Evolutionary conservation across 208 protist genomes (phyloP).

Genomic region (Leishmania lainsoni): DNA sequence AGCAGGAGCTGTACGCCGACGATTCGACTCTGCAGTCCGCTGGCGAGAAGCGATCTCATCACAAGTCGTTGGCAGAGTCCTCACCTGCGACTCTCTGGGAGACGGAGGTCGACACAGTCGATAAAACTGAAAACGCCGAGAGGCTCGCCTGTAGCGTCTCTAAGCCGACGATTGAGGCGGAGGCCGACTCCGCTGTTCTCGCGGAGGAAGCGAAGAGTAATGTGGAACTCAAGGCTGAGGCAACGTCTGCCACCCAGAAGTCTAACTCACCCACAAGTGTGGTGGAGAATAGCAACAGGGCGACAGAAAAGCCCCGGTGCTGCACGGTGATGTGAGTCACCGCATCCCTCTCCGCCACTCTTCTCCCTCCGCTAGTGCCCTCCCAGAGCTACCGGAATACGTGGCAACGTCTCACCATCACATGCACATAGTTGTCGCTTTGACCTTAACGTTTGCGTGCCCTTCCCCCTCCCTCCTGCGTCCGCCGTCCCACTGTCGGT

Average conservation of each 20-base stretch:
- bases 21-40: neutral
- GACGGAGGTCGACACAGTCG: neutral
- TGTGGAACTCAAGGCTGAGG: neutral
- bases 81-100: neutral
- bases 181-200: neutral
- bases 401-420: neutral
- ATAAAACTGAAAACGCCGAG: neutral
- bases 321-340: constrained; percentile 38
- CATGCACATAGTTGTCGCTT: neutral
- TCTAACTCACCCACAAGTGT: neutral
- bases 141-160: neutral
- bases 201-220: neutral
- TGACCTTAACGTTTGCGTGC: too few relatives aligned
- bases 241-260: constrained; percentile 1
- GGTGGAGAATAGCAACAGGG: constrained; percentile 17
- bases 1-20: neutral
- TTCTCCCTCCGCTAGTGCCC: neutral
- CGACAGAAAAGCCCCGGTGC: constrained; percentile 39
- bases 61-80: neutral
- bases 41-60: neutral
- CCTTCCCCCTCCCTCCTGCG: neutral
- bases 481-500: neutral
- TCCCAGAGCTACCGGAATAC: neutral
- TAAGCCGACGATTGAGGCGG: neutral
- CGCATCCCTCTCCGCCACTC: neutral